Percentiles rank a stretch among this genome's conserved stretches.
Evolutionary conservation across 495 filamentous ascomycete species (phyloP).

Genomic region (Neurospora intermedia): DNA sequence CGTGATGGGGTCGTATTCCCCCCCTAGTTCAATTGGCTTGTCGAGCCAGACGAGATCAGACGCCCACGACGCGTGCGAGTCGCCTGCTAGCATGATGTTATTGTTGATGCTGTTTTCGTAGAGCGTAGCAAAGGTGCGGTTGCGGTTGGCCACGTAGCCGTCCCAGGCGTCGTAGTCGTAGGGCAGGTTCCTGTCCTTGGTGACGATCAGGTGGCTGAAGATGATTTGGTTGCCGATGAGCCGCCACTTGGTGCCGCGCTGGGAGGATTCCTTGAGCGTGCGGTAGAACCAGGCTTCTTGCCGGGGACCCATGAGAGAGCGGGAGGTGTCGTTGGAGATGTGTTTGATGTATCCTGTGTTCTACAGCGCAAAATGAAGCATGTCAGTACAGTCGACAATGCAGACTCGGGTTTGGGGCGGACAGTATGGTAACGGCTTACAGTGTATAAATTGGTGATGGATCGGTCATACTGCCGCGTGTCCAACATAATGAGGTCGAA

Average conservation of each 20-base stretch:
- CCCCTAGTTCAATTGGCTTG: slow-evolving; percentile 25
- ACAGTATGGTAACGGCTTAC: slow-evolving; percentile 7
- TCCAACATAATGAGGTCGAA: slow-evolving; percentile 61
- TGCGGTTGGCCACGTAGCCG: slow-evolving; percentile 53
- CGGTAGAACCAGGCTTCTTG: slow-evolving; percentile 64
- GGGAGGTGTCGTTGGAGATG: slow-evolving; percentile 47
- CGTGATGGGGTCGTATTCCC: slow-evolving; percentile 43
- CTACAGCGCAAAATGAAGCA: slow-evolving; percentile 11
- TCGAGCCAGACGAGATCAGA: slow-evolving; percentile 53
- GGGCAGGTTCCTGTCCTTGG: slow-evolving; percentile 30
- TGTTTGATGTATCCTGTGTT: slow-evolving; percentile 47
- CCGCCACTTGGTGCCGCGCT: slow-evolving; percentile 50
- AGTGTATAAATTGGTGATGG: slow-evolving; percentile 33
- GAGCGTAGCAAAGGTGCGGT: slow-evolving; percentile 48
- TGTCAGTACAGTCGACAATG: background rate
- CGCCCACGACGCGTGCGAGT: slow-evolving; percentile 53
- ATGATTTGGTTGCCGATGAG: slow-evolving; percentile 56
- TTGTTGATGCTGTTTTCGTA: slow-evolving; percentile 53
- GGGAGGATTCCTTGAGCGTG: slow-evolving; percentile 39
- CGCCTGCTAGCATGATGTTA: slow-evolving; percentile 56
- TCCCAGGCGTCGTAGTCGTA: slow-evolving; percentile 55
- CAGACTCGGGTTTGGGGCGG: background rate
- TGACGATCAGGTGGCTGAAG: slow-evolving; percentile 46
- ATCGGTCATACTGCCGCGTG: slow-evolving; percentile 56
- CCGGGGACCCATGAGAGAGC: slow-evolving; percentile 51